phyloP scores from a whole-genome alignment of 106 monocot genomes.

The Platanthera zijinensis region DNA sequence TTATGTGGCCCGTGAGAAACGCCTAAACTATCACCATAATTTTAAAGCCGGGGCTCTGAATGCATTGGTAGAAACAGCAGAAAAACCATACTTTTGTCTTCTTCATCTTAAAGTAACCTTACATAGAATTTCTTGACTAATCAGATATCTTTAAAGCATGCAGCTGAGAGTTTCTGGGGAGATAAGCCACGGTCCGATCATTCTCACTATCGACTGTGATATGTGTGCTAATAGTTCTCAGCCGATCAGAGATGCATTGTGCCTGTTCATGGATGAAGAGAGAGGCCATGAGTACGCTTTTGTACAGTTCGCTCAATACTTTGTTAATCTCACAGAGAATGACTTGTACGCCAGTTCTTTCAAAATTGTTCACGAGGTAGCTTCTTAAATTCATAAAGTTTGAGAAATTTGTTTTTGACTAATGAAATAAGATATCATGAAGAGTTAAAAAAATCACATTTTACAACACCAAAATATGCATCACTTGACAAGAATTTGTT shows the following conservation, averaged over 20 bases:
- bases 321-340: constrained; percentile 30
- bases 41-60: constrained; percentile 86
- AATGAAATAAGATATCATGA: no score
- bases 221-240: constrained; percentile 62
- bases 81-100: neutral
- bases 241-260: constrained; percentile 38
- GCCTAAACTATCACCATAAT: constrained; percentile 44
- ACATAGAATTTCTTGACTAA: neutral
- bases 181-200: constrained; percentile 62
- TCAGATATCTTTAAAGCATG: neutral
- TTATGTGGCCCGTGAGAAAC: constrained; percentile 81
- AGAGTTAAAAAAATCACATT: no score
- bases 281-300: constrained; percentile 30
- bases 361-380: constrained; percentile 5
- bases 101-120: no score
- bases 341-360: constrained; percentile 29
- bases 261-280: constrained; percentile 45
- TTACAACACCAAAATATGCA: no score
- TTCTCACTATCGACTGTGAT: constrained; percentile 71
- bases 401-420: neutral
- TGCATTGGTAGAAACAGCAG: constrained; percentile 29
- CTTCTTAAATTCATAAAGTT: neutral
- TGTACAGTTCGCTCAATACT: constrained; percentile 36
- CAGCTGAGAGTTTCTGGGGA: constrained; percentile 66
- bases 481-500: no score